phyloP scores from a whole-genome alignment of 805 yeast genomes.

The Cyberlindnera bimundalis region DNA sequence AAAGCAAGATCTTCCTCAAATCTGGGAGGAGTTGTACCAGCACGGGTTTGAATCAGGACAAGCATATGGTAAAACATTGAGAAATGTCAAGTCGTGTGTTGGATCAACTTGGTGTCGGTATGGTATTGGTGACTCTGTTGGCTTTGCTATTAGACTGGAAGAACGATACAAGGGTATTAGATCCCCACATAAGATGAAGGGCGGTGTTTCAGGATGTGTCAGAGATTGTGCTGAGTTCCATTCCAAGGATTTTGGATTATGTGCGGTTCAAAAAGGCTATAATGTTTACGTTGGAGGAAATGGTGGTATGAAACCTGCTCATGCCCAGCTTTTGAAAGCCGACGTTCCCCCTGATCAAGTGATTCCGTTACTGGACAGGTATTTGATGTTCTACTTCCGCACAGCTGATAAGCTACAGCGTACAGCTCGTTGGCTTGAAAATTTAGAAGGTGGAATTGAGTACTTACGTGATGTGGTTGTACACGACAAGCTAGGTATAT shows the following conservation, averaged over 20 bases:
- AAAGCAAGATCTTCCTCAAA: constrained; percentile 31
- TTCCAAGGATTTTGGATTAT: constrained; percentile 36
- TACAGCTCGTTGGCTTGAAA: constrained; percentile 38
- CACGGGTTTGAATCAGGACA: constrained; percentile 38
- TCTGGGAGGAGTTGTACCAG: constrained; percentile 32
- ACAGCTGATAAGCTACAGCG: constrained; percentile 37
- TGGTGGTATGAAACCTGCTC: constrained; percentile 40
- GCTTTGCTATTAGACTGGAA: constrained; percentile 35
- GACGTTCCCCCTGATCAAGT: constrained; percentile 36
- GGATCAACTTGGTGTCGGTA: constrained; percentile 39
- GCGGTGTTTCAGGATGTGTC: constrained; percentile 38
- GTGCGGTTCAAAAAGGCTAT: constrained; percentile 36
- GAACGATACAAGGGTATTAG: constrained; percentile 37
- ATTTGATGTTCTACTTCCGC: constrained; percentile 36
- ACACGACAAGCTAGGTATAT: constrained; percentile 34
- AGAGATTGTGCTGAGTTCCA: constrained; percentile 39
- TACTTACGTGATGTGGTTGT: constrained; percentile 34
- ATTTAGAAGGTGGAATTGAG: constrained; percentile 35
- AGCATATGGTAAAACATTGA: constrained; percentile 35
- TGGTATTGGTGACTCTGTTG: constrained; percentile 38
- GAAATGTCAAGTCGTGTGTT: constrained; percentile 38
- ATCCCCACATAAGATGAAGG: constrained; percentile 37
- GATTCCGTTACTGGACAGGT: constrained; percentile 35
- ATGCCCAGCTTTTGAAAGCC: constrained; percentile 32
- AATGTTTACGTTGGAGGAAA: constrained; percentile 38